Base-by-base conservation (phyloP, 352 stramenopile species). In the Blastocystis sp. region DNA sequence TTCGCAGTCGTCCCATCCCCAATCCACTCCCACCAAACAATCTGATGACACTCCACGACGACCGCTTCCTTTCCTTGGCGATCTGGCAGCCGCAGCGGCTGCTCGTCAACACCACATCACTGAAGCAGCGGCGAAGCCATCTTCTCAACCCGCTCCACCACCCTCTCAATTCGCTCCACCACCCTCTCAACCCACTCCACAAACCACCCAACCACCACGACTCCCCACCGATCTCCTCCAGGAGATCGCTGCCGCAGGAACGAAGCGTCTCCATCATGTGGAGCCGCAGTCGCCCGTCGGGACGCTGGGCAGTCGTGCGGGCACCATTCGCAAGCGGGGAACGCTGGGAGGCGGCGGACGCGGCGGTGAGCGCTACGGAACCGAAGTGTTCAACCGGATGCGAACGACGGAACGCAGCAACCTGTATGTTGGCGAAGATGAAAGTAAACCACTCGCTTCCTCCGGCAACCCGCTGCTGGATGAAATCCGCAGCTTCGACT, bases 401-500 rank as follows among this genome's bases (percentile, higher is more conserved):
- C 42, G 38, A n/a, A 64, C 24, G 14, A 32, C 11, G 9, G 24
- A 21, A 59, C 0, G 38, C 1, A 46, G 48, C 21, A 61, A 48
- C 21, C 69, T 81, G 48, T 40, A 44, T 48, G 34, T 81, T 3
- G 11, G 21, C 18, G 38, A 38, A 16, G 69, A 81, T 29, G 69
- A 44, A 32, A 44, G 63, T n/a, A 48, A 59, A n/a, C 24, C 61
- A 16, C n/a, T 9, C 4, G 18, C 53, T 18, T 36, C 48, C 1
- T 48, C 21, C 18, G 49, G 69, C 4, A 81, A 81, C 24, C 46
- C 27, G 18, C 69, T 81, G 16, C 40, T 81, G 11, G 69, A 81
- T 27, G 69, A 81, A 27, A 81, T 81, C 42, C 69, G 69, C 34
- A 38, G 56, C 16, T 81, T 81, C 32, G 48, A 81, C 27, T 64